phyloP scores from a whole-genome alignment of 1,139 yeast genomes.

The Geotrichum candidum region DNA sequence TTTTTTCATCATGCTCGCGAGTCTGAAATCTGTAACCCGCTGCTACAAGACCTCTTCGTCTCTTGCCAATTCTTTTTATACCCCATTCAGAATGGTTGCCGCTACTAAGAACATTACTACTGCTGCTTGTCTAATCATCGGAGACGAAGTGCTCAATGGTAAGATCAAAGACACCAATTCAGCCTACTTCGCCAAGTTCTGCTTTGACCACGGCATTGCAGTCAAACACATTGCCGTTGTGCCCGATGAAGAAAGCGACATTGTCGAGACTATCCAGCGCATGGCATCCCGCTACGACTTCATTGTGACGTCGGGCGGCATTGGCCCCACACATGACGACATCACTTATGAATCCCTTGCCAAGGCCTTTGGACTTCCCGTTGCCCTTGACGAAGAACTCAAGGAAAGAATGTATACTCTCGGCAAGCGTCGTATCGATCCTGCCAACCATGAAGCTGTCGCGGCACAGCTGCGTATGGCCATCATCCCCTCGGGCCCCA shows the following conservation, averaged over 20 bases:
- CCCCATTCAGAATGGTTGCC: not conserved
- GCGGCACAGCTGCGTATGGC: slow-evolving; percentile 74
- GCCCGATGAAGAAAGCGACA: slow-evolving; percentile 69
- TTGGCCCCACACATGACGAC: slow-evolving; percentile 89
- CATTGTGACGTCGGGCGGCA: slow-evolving; percentile 72
- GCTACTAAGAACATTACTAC: slow-evolving; percentile 23
- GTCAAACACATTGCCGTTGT: slow-evolving; percentile 63
- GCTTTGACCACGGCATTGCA: slow-evolving; percentile 62
- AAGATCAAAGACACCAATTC: slow-evolving; percentile 79
- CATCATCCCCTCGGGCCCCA: slow-evolving; percentile 51
- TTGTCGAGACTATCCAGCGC: slow-evolving; percentile 46
- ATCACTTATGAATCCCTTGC: slow-evolving; percentile 72
- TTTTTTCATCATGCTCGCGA: not conserved
- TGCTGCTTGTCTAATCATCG: slow-evolving; percentile 55
- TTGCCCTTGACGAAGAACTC: slow-evolving; percentile 51
- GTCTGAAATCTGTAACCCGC: not conserved
- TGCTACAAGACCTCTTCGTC: not conserved
- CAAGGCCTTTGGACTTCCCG: slow-evolving; percentile 50
- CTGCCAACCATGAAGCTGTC: slow-evolving; percentile 39
- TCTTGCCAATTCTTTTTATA: not conserved
- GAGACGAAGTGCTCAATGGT: slow-evolving; percentile 86
- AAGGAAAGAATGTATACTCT: slow-evolving; percentile 53
- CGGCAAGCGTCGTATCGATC: slow-evolving; percentile 40
- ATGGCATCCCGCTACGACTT: slow-evolving; percentile 55
- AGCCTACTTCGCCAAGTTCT: slow-evolving; percentile 58